Conservation (phyloP, 2,329 filamentous ascomycete genomes). For the Colletotrichum sp. region DNA sequence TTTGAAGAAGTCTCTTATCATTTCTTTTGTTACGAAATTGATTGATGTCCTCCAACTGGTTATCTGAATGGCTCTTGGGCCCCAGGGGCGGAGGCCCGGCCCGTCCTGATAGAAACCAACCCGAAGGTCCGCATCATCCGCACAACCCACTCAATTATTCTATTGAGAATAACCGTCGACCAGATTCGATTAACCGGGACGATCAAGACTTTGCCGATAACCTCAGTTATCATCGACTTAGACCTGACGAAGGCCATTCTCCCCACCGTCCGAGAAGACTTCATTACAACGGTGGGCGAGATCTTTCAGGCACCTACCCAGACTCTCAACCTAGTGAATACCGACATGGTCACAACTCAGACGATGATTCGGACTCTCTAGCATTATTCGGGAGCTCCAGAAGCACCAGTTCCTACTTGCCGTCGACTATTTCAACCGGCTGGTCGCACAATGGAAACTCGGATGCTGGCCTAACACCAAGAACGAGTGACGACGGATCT, state of each 20-base stretch:
- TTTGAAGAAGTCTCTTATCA: fast-evolving
- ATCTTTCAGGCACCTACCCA: background rate
- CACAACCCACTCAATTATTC: background rate
- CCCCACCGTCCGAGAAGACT: background rate
- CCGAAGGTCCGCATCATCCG: background rate
- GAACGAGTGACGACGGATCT: background rate
- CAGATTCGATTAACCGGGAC: background rate
- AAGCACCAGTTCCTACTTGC: background rate
- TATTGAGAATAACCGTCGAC: background rate
- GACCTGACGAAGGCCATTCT: background rate
- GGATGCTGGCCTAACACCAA: background rate
- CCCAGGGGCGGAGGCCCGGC: background rate
- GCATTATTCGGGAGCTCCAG: background rate
- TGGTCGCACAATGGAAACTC: background rate
- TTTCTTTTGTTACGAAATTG: background rate
- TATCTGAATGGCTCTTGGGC: background rate
- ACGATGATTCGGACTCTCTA: background rate
- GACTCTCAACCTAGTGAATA: background rate
- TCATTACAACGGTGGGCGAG: background rate
- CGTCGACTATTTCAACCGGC: background rate
- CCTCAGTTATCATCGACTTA: background rate
- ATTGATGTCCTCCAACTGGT: background rate
- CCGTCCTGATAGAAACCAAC: background rate
- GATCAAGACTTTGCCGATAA: background rate
- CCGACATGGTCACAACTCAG: background rate